Evolutionary conservation across 1,139 yeast genomes (phyloP).

Genomic region (Saccharomycopsis hybrid): DNA sequence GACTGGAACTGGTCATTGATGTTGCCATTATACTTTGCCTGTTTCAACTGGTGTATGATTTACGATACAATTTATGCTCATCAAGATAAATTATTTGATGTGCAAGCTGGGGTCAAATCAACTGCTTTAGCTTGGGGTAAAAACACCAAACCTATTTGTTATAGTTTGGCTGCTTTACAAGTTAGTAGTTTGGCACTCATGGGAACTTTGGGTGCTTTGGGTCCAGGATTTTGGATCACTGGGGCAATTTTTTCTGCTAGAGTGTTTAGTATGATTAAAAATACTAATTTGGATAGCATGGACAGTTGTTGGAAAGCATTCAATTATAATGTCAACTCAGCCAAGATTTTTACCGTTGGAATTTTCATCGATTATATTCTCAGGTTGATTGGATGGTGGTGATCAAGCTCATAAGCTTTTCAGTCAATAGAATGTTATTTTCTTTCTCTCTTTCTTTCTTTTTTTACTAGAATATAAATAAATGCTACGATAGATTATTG

Average conservation of each 20-base stretch:
- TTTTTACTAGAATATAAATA: too few relatives aligned
- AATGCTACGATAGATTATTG: too few relatives aligned
- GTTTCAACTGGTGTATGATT: slow-evolving; percentile 88
- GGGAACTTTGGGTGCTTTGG: slow-evolving; percentile 77
- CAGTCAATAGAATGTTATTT: too few relatives aligned
- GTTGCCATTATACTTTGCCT: slow-evolving; percentile 68
- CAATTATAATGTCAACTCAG: slow-evolving; percentile 71
- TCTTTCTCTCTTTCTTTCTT: too few relatives aligned
- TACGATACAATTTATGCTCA: slow-evolving; percentile 97
- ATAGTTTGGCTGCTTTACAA: slow-evolving; percentile 61
- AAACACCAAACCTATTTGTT: slow-evolving; percentile 61
- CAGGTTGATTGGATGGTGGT: slow-evolving; percentile 15
- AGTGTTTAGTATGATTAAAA: slow-evolving; percentile 55
- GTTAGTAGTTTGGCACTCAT: slow-evolving; percentile 57
- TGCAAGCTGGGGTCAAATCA: slow-evolving; percentile 85
- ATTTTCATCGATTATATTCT: slow-evolving; percentile 58
- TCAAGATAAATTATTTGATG: slow-evolving; percentile 87
- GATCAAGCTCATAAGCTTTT: background rate
- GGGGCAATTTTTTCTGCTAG: slow-evolving; percentile 65
- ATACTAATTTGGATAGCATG: slow-evolving; percentile 75
- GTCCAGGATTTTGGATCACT: slow-evolving; percentile 74
- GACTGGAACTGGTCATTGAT: slow-evolving; percentile 70
- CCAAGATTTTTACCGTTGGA: slow-evolving; percentile 72
- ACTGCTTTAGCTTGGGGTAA: slow-evolving; percentile 94
- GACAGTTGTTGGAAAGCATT: slow-evolving; percentile 78